These are phyloP conservation scores for Cutaneotrichosporon mucoides DNA, from an alignment of 1,284 basidiomycete genomes.

Conservation along the genomic window DNA sequence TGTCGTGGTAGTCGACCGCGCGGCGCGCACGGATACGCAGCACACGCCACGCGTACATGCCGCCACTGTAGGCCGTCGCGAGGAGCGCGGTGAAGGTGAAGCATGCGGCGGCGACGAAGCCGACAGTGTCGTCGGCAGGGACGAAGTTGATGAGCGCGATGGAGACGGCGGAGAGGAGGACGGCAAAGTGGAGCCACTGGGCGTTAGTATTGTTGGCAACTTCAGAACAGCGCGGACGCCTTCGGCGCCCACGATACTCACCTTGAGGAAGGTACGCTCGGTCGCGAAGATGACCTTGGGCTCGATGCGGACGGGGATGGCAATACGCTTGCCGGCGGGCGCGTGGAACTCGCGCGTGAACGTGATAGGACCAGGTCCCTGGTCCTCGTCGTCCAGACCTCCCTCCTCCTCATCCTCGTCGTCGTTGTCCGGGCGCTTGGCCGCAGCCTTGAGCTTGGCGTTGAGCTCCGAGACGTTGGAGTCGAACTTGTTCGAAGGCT, in stretches of 20 bases:
- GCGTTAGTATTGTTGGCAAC: neutral
- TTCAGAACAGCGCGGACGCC: slow-evolving; percentile 3
- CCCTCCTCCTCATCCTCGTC: slow-evolving; percentile 47
- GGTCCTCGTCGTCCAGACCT: slow-evolving; percentile 36
- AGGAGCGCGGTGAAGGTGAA: slow-evolving; percentile 89
- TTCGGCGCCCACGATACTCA: slow-evolving; percentile 11
- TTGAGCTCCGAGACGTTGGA: slow-evolving; percentile 54
- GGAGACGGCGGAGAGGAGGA: slow-evolving; percentile 82
- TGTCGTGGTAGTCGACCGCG: slow-evolving; percentile 76
- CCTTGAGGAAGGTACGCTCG: slow-evolving; percentile 61
- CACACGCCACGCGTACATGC: slow-evolving; percentile 83
- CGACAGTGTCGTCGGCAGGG: slow-evolving; percentile 66
- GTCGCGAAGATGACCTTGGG: slow-evolving; percentile 94
- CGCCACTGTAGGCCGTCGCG: slow-evolving; percentile 81
- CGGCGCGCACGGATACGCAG: slow-evolving; percentile 66
- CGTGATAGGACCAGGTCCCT: slow-evolving; percentile 30
- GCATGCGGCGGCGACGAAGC: slow-evolving; percentile 74
- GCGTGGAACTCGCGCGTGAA: slow-evolving; percentile 74
- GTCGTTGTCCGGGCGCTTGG: slow-evolving; percentile 44
- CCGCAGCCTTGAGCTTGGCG: slow-evolving; percentile 58
- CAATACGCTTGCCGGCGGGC: slow-evolving; percentile 78
- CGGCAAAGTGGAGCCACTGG: slow-evolving; percentile 84
- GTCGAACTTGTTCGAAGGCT: slow-evolving; percentile 74
- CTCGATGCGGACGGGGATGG: slow-evolving; percentile 89
- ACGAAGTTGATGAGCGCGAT: slow-evolving; percentile 88